Evolutionary conservation across 345 rosid genomes (phyloP), one percentile per base, ranked within the genome.

Genomic region (Streptanthus diversifolius): DNA sequence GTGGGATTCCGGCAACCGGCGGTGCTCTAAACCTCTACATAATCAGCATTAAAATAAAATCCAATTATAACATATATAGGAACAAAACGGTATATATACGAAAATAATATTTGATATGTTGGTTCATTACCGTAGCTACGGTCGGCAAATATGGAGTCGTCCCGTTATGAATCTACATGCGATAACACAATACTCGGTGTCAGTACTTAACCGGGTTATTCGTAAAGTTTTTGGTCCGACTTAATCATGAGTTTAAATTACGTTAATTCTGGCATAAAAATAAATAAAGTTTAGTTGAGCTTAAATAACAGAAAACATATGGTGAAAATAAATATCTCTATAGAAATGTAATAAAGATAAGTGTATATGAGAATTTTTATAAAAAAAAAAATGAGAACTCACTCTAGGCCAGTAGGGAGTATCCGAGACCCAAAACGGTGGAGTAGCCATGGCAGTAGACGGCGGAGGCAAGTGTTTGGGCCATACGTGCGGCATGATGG

Each of bases 1-100:
- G 80, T 8, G 87, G 90, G 13, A 90, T 75, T 9, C 96, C 93
- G 0, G 84, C 80, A 59, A 85, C 87, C 1, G 74, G 82, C 12
- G 85, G 79, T n/a, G 85, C 49, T 18, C 63, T 72, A 39, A 73
- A 85, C 79, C 90, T 83, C 97, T 85, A 63, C 41, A 69, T 29
- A 36, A 43, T 35, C 25, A 63, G 19, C 37, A 62, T 8, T 44
- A 19, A 17, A 15, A 1, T 27, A 25, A 0, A 10, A 14, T 2
- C 32, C 0, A 33, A 3, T 66, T 27, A 15, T 29, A 37, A 49
- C 21, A 58, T n/a, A 21, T 36, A 63, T 44, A 27, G 7, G 29
- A 48, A 18, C 35, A 52, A 48, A 54, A 15, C n/a, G 62, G 6
- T 9, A 24, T 21, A 40, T 22, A 21, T n/a, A 53, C 14, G 63